Evolutionary conservation across 192 early-diverging fungal species (phyloP), one percentile per base, ranked within the genome.

Genomic region (Mortierella hygrophila): DNA sequence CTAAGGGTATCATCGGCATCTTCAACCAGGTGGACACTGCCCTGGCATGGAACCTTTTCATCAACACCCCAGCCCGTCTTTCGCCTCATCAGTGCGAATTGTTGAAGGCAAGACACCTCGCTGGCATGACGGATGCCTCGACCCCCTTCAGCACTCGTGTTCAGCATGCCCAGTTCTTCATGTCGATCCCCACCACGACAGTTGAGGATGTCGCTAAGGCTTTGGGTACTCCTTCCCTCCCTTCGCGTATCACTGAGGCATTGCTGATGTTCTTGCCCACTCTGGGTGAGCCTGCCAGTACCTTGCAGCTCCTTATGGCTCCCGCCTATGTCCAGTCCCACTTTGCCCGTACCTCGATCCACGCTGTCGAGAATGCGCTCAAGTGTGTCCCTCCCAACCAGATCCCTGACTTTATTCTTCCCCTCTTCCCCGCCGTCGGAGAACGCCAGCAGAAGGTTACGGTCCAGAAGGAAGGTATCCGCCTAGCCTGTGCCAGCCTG

Each of bases 321-420:
- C 79, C 84, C 2, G 84, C 78, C 13, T 86, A 86, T 42, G n/a
- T 81, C 42, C 84, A 86, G 35, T 81, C 84, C 9, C 79, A 81
- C 47, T 46, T 86, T 13, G 84, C 84, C 26, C 84, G 84, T 2
- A 86, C 84, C 2, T 54, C 84, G 16, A 86, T 86, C 68, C 84
- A 86, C 52, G 84, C 84, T 4, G 84, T 86, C 0, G 84, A 86
- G 46, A 86, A 86, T 63, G 78, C 84, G 21, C 84, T 86, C 63
- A 86, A 77, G 76, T 77, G 70, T 41, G 76, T 86, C 1, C 52
- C 75, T 32, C 37, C 74, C 26, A 41, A 65, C 13, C 42, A 70
- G 8, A 44, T 74, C 4, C 84, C 84, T 2, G 76, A 86, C 21
- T 86, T 74, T 70, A 86, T 86, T 54, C n/a, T 74, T 38, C 84